Conservation (phyloP, 2,329 filamentous ascomycete species). For the Neopestalotiopsis sp. region DNA sequence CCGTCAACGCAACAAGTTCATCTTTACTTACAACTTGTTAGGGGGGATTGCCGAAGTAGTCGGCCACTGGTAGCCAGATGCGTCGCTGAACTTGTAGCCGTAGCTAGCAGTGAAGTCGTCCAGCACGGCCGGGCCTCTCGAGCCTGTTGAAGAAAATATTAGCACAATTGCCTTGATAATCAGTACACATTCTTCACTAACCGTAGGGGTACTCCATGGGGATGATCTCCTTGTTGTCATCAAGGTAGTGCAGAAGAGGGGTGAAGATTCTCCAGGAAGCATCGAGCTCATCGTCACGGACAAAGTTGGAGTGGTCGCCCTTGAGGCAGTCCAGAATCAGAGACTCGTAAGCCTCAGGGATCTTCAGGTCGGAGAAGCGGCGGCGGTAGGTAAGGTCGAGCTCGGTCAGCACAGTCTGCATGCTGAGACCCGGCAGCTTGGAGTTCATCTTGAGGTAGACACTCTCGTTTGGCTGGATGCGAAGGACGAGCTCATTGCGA, state of each 20-base stretch:
- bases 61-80: slow-evolving; percentile 94
- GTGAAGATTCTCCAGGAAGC: slow-evolving; percentile 99
- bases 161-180: slow-evolving; percentile 19
- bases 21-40: slow-evolving; percentile 77
- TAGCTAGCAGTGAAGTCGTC: slow-evolving; percentile 98
- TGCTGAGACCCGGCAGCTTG: slow-evolving; percentile 95
- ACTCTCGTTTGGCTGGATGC: slow-evolving; percentile 98
- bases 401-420: slow-evolving; percentile 99
- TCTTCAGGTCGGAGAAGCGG: slow-evolving; percentile 98
- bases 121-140: slow-evolving; percentile 91
- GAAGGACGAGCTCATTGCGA: slow-evolving; percentile 98
- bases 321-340: slow-evolving; percentile 96
- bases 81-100: slow-evolving; percentile 98
- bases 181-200: background rate
- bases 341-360: slow-evolving; percentile 98
- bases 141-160: slow-evolving; percentile 62
- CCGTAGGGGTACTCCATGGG: slow-evolving; percentile 99
- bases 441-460: slow-evolving; percentile 99
- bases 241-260: slow-evolving; percentile 94
- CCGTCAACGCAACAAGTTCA: slow-evolving; percentile 26
- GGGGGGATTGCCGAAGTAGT: slow-evolving; percentile 70
- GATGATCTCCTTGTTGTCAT: slow-evolving; percentile 99
- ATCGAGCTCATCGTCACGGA: slow-evolving; percentile 94
- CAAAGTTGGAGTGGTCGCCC: slow-evolving; percentile 99
- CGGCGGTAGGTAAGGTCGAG: slow-evolving; percentile 97